Conservation (phyloP, 23 red algal genomes). For the Chondrus crispus region DNA sequence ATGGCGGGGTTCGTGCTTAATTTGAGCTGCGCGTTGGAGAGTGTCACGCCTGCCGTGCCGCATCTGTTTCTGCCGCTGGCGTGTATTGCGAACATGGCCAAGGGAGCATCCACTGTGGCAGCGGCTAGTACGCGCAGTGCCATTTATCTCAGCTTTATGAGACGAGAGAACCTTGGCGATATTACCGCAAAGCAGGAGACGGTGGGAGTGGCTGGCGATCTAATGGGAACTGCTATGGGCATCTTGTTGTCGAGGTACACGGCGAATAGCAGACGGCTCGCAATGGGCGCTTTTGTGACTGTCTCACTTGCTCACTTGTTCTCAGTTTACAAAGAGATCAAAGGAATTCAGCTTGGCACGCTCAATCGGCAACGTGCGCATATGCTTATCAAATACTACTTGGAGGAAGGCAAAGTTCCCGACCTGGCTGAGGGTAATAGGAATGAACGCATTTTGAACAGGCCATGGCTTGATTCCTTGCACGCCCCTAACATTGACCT, state of each 20-base stretch:
- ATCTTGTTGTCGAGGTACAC: constrained; percentile 73
- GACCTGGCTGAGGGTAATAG: constrained; percentile 73
- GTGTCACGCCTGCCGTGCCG: constrained; percentile 66
- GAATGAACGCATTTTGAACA: constrained; percentile 76
- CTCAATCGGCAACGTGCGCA: constrained; percentile 90
- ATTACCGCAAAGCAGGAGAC: constrained; percentile 92
- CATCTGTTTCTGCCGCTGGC: constrained; percentile 84
- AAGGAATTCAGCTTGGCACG: constrained; percentile 87
- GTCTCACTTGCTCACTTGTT: constrained; percentile 82
- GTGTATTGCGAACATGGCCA: constrained; percentile 95
- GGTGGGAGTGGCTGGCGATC: constrained; percentile 78
- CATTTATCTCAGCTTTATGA: constrained; percentile 90
- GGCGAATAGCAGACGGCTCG: constrained; percentile 25
- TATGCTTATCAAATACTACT: constrained; percentile 88
- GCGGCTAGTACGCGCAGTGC: constrained; percentile 84
- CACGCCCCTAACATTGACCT: constrained; percentile 90
- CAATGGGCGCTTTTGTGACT: constrained; percentile 60
- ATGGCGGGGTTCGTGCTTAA: constrained; percentile 86
- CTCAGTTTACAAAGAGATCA: constrained; percentile 83
- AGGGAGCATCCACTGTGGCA: constrained; percentile 82
- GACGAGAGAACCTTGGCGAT: constrained; percentile 90
- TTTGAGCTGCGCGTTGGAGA: constrained; percentile 79
- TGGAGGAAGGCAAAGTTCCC: constrained; percentile 66
- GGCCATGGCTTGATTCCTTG: constrained; percentile 92
- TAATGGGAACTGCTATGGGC: constrained; percentile 87